Conservation (phyloP, 1,139 yeast genomes). For the Yamadazyma trypodendri region DNA sequence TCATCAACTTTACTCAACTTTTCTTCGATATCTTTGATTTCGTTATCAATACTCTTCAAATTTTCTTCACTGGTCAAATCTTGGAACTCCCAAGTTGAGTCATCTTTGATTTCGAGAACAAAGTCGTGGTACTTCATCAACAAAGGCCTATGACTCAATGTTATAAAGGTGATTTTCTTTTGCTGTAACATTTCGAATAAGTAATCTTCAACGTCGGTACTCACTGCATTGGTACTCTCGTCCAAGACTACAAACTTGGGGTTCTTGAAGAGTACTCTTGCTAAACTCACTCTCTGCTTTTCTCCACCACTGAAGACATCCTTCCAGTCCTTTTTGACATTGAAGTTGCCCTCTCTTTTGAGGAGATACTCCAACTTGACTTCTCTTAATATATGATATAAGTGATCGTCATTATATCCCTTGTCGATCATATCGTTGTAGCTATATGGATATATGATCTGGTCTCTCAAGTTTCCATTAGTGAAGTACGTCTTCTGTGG, state of each 20-base stretch:
- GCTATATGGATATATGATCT: constrained; percentile 80
- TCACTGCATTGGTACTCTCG: constrained; percentile 91
- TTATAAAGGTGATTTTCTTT: constrained; percentile 73
- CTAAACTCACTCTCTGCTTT: constrained; percentile 88
- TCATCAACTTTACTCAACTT: constrained; percentile 52
- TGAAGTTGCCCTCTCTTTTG: constrained; percentile 60
- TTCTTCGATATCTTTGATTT: constrained; percentile 57
- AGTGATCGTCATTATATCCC: constrained; percentile 70
- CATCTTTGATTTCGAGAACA: constrained; percentile 62
- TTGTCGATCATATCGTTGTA: constrained; percentile 73
- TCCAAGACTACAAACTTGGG: constrained; percentile 86
- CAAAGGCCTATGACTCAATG: constrained; percentile 84
- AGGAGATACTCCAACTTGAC: constrained; percentile 81
- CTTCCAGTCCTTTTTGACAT: constrained; percentile 76
- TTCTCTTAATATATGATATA: constrained; percentile 65
- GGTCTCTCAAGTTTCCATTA: constrained; percentile 82
- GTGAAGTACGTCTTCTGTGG: constrained; percentile 83
- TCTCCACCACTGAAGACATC: constrained; percentile 95
- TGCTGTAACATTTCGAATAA: constrained; percentile 74
- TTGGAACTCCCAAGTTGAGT: constrained; percentile 40
- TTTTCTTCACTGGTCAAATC: constrained; percentile 61
- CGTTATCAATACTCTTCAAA: constrained; percentile 60
- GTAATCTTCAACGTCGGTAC: constrained; percentile 88
- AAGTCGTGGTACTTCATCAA: constrained; percentile 82
- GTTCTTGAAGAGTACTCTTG: constrained; percentile 76